Percentiles rank a stretch among this genome's conserved stretches.
Evolutionary conservation across 2,329 filamentous ascomycete genomes (phyloP).

Genomic region (Coniochaeta hoffmannii): DNA sequence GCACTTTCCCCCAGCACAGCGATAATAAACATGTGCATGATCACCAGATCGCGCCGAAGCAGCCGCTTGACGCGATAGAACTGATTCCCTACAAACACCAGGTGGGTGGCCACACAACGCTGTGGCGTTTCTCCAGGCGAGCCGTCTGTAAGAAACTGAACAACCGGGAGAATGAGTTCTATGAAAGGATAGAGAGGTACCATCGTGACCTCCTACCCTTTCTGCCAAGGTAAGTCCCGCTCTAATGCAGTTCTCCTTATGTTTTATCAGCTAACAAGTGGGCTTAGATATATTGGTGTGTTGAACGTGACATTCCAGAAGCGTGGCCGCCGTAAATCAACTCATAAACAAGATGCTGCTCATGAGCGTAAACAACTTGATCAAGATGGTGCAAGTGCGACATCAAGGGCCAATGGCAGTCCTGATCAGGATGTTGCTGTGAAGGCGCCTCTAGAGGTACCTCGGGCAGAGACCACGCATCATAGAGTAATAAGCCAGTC

Average conservation of each 20-base stretch:
- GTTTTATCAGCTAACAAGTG: conserved; percentile 8
- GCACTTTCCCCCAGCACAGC: conserved; percentile 33
- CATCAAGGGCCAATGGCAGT: conserved; percentile 12
- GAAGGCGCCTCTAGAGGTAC: background rate
- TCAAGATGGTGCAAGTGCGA: conserved; percentile 15
- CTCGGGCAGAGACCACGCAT: conserved; percentile 17
- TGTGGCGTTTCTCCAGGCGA: conserved; percentile 90
- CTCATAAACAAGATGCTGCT: conserved; percentile 39
- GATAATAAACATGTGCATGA: conserved; percentile 44
- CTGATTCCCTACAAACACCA: conserved; percentile 96
- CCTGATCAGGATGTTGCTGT: conserved; percentile 10
- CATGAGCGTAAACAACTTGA: conserved; percentile 28
- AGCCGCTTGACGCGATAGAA: conserved; percentile 83
- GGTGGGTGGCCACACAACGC: conserved; percentile 90
- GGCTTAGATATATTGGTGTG: conserved; percentile 81
- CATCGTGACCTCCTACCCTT: conserved; percentile 88
- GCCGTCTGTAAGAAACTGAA: conserved; percentile 98
- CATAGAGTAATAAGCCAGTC: conserved; percentile 63
- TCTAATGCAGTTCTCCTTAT: conserved; percentile 7
- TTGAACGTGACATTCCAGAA: conserved; percentile 94
- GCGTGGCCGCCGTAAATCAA: conserved; percentile 58
- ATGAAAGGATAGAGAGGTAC: conserved; percentile 87
- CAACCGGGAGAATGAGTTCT: conserved; percentile 97
- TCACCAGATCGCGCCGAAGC: conserved; percentile 40
- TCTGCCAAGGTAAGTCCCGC: conserved; percentile 63